Conservation (phyloP, 2,329 filamentous ascomycete species). For the Cladosporium velox region DNA sequence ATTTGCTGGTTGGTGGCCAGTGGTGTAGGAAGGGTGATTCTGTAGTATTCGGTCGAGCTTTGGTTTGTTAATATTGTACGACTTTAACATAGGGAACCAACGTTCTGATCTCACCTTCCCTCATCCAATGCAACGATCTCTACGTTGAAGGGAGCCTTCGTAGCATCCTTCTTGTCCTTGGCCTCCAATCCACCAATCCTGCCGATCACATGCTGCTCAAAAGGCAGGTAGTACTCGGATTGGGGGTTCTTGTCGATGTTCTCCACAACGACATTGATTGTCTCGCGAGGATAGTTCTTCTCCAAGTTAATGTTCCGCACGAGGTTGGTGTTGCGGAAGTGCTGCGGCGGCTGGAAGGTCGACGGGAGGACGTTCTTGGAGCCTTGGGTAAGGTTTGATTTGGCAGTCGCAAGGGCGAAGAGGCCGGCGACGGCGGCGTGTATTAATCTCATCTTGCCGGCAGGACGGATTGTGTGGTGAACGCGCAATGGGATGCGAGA, state of each 20-base stretch:
- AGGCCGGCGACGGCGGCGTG: conserved; percentile 43
- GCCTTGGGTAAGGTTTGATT: conserved; percentile 59
- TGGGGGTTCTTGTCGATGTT: conserved; percentile 80
- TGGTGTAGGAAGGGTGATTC: conserved; percentile 73
- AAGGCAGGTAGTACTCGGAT: conserved; percentile 87
- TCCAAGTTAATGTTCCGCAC: conserved; percentile 89
- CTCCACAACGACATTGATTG: conserved; percentile 90
- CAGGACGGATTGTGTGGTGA: conserved; percentile 17
- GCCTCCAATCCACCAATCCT: conserved; percentile 85
- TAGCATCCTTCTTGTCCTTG: conserved; percentile 82
- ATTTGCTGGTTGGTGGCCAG: conserved; percentile 76
- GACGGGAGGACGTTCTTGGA: conserved; percentile 51
- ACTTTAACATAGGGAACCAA: background rate
- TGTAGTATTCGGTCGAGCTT: conserved; percentile 69
- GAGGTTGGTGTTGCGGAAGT: conserved; percentile 91
- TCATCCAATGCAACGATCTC: conserved; percentile 64
- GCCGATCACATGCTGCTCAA: conserved; percentile 73
- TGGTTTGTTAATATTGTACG: background rate
- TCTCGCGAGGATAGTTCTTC: conserved; percentile 87
- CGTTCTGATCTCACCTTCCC: conserved; percentile 48
- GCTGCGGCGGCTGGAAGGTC: conserved; percentile 78
- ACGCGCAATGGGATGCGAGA: background rate
- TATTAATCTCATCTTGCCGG: conserved; percentile 34
- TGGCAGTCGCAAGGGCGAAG: conserved; percentile 60
- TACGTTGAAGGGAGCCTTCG: conserved; percentile 65